Evolutionary conservation across 2,329 filamentous ascomycete genomes (phyloP).

Genomic region (Epichloe coenophiala): DNA sequence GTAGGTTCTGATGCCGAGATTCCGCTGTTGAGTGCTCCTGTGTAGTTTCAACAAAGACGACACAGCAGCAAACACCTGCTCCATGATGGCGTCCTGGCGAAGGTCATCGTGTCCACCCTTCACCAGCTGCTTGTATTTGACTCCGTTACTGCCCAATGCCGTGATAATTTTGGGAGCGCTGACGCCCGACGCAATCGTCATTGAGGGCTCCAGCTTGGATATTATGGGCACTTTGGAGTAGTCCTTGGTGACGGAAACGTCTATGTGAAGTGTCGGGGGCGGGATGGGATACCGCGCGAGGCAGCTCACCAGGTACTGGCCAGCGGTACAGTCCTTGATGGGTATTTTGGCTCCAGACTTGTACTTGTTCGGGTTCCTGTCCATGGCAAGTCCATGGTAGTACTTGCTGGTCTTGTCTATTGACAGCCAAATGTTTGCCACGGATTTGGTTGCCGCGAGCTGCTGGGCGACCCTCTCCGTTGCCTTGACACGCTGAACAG

Average conservation of each 20-base stretch:
- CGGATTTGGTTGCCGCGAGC: conserved; percentile 39
- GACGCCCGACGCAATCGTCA: conserved; percentile 78
- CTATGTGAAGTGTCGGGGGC: conserved; percentile 77
- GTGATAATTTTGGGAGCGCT: conserved; percentile 92
- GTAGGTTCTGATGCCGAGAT: conserved; percentile 86
- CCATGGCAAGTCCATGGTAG: conserved; percentile 51
- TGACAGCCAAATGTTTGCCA: conserved; percentile 48
- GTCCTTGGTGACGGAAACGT: conserved; percentile 56
- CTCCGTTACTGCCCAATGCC: conserved; percentile 63
- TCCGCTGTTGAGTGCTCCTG: conserved; percentile 73
- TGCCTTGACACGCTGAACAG: conserved; percentile 59
- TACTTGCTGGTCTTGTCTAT: conserved; percentile 61
- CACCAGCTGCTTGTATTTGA: conserved; percentile 75
- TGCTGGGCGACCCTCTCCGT: conserved; percentile 54
- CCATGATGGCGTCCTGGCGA: conserved; percentile 96
- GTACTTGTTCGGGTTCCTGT: conserved; percentile 49
- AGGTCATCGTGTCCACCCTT: conserved; percentile 95
- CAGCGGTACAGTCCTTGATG: conserved; percentile 50
- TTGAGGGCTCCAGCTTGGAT: conserved; percentile 54
- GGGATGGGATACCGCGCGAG: conserved; percentile 59
- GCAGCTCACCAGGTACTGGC: conserved; percentile 46
- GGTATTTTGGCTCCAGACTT: conserved; percentile 54
- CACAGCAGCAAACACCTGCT: conserved; percentile 95
- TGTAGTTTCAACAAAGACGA: conserved; percentile 81
- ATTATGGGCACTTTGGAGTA: conserved; percentile 71